Percentiles rank a stretch among this genome's conserved stretches.
Conservation (phyloP, 495 filamentous ascomycete genomes). For the Penicillium desertorum region DNA sequence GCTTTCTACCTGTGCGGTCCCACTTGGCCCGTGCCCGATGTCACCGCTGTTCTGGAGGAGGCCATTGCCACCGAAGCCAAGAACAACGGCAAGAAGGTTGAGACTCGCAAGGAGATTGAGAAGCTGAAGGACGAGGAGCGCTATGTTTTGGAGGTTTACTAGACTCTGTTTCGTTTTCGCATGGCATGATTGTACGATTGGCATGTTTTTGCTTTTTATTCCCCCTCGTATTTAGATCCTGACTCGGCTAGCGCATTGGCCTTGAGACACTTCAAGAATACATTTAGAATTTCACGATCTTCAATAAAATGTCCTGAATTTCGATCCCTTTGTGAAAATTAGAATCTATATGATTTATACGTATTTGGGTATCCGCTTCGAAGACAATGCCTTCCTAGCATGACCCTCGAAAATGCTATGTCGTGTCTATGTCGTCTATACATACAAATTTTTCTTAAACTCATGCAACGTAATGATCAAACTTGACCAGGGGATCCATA, state of each 20-base stretch:
- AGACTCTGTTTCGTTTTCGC: slow-evolving; percentile 26
- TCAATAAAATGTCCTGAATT: not conserved
- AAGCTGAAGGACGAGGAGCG: slow-evolving; percentile 88
- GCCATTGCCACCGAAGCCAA: slow-evolving; percentile 80
- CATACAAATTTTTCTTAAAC: slow-evolving; percentile 9
- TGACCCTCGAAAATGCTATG: slow-evolving; percentile 11
- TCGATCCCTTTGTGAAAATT: not conserved
- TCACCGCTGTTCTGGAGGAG: slow-evolving; percentile 89
- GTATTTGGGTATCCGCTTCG: slow-evolving; percentile 14
- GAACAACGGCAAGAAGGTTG: slow-evolving; percentile 70
- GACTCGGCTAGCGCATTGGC: slow-evolving; percentile 1
- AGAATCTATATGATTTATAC: not conserved
- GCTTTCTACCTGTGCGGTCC: slow-evolving; percentile 96
- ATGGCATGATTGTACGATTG: slow-evolving; percentile 25
- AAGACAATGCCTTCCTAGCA: slow-evolving; percentile 3
- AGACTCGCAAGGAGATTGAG: slow-evolving; percentile 91
- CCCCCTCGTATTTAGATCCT: slow-evolving; percentile 26
- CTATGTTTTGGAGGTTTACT: slow-evolving; percentile 97
- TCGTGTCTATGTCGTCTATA: slow-evolving; percentile 18
- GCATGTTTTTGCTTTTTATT: slow-evolving; percentile 27
- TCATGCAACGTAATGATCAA: slow-evolving; percentile 20
- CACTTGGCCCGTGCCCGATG: slow-evolving; percentile 99
- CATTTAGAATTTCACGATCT: slow-evolving; percentile 11
- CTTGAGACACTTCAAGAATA: slow-evolving; percentile 24
- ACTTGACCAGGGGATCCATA: slow-evolving; percentile 30